A percentile compares a stretch with the other conserved stretches of the same genome.
phyloP scores from a whole-genome alignment of 2,329 filamentous ascomycete species.

The Penicillium crustosum region DNA sequence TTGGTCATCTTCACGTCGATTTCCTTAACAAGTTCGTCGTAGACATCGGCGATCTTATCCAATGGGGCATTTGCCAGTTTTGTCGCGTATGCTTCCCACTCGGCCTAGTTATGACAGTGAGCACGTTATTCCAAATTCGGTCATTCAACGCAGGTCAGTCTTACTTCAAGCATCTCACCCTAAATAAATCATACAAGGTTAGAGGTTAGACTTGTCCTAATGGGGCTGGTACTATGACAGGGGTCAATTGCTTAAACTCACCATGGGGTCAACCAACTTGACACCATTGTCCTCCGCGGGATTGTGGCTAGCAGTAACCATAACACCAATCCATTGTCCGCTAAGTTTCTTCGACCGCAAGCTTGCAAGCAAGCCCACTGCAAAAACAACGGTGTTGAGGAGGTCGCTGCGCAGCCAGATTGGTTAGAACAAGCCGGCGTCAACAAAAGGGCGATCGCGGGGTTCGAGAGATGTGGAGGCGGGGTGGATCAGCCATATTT shows the following conservation, averaged over 20 bases:
- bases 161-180: slow-evolving; percentile 93
- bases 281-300: slow-evolving; percentile 86
- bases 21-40: slow-evolving; percentile 70
- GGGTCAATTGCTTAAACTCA: slow-evolving; percentile 34
- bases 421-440: slow-evolving; percentile 33
- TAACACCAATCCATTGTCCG: slow-evolving; percentile 90
- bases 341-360: slow-evolving; percentile 86
- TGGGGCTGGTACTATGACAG: background rate
- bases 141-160: slow-evolving; percentile 14
- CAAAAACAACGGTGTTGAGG: slow-evolving; percentile 88
- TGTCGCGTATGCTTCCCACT: slow-evolving; percentile 90
- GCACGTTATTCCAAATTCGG: slow-evolving; percentile 15
- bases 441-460: slow-evolving; percentile 35
- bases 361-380: slow-evolving; percentile 84
- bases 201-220: slow-evolving; percentile 15
- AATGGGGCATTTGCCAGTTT: slow-evolving; percentile 79
- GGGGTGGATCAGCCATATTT: slow-evolving; percentile 27
- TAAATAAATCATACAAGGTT: slow-evolving; percentile 29
- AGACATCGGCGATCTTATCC: slow-evolving; percentile 74
- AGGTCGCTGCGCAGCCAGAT: slow-evolving; percentile 58
- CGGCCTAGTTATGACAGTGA: slow-evolving; percentile 50
- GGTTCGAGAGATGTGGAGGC: slow-evolving; percentile 28
- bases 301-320: slow-evolving; percentile 95
- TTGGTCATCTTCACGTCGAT: slow-evolving; percentile 72
- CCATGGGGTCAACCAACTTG: slow-evolving; percentile 94